Conservation (phyloP, 768 basidiomycete genomes). For the Lentinula sp. region DNA sequence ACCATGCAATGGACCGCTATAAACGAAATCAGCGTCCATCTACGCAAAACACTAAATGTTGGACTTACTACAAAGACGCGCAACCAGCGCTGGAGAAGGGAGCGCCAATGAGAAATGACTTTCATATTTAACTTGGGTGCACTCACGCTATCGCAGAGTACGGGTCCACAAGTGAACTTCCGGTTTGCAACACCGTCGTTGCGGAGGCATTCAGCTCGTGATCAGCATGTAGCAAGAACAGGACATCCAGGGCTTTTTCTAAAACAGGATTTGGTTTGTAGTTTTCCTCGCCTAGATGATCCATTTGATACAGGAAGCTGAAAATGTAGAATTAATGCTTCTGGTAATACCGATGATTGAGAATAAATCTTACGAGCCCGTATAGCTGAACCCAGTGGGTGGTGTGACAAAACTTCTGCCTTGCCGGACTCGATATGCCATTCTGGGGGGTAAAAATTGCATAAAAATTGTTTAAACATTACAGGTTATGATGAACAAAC, state of each 20-base stretch:
- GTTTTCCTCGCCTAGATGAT: slow-evolving; percentile 66
- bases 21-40: not conserved
- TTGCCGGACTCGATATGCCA: slow-evolving; percentile 92
- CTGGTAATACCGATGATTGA: not conserved
- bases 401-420: slow-evolving; percentile 85
- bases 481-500: not conserved
- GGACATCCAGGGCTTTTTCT: slow-evolving; percentile 79
- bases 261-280: slow-evolving; percentile 82
- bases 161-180: slow-evolving; percentile 85
- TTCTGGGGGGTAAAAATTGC: slow-evolving; percentile 31
- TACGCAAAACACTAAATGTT: not conserved
- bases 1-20: slow-evolving; percentile 70
- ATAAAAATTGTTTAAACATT: not conserved
- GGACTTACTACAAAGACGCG: slow-evolving; percentile 80
- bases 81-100: slow-evolving; percentile 58
- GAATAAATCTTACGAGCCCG: slow-evolving; percentile 58
- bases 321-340: not conserved
- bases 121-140: not conserved
- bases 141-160: slow-evolving; percentile 78
- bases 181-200: slow-evolving; percentile 85
- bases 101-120: not conserved
- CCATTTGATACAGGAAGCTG: slow-evolving; percentile 89
- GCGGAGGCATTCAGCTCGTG: slow-evolving; percentile 87
- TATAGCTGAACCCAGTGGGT: slow-evolving; percentile 76
- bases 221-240: slow-evolving; percentile 87